These are phyloP conservation scores for Verticillium dahliae DNA, from an alignment of 2,329 filamentous ascomycete genomes.

Conservation along the genomic window DNA sequence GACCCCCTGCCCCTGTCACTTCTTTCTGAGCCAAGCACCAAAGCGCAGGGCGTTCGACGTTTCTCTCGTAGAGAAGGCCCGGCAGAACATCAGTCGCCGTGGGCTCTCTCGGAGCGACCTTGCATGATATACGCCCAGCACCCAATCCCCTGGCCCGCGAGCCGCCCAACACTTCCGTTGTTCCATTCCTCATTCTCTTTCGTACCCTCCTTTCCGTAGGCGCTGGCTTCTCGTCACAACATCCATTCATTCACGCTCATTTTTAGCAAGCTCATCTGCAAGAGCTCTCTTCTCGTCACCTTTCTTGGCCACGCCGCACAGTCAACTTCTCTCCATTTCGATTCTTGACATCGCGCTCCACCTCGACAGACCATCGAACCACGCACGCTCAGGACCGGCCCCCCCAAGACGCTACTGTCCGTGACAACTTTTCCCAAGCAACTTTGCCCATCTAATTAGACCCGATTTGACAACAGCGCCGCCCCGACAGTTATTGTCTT, in stretches of 20 bases:
- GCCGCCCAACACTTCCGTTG: constrained; percentile 1
- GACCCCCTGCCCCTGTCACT: neutral
- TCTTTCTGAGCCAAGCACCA: neutral
- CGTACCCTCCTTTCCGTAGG: constrained; percentile 15
- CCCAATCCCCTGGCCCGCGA: constrained; percentile 5
- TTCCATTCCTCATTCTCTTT: neutral
- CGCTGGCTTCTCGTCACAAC: constrained; percentile 18
- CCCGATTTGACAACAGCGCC: neutral
- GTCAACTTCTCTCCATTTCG: neutral
- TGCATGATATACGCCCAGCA: constrained; percentile 15
- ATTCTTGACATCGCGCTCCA: constrained; percentile 2
- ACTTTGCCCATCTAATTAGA: neutral
- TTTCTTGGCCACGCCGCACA: neutral
- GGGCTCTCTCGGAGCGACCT: constrained; percentile 7
- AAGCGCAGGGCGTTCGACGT: constrained; percentile 2
- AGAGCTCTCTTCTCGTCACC: constrained; percentile 10
- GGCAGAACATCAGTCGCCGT: neutral
- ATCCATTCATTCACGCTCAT: constrained; percentile 17
- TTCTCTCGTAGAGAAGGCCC: neutral
- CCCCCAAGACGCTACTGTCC: neutral
- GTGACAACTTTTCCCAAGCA: neutral
- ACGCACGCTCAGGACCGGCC: neutral
- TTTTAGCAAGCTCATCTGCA: constrained; percentile 10
- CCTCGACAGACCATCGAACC: neutral
- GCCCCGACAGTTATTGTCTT: neutral